Evolutionary conservation across 2,329 filamentous ascomycete genomes (phyloP).

Genomic region (Neonectria punicea): DNA sequence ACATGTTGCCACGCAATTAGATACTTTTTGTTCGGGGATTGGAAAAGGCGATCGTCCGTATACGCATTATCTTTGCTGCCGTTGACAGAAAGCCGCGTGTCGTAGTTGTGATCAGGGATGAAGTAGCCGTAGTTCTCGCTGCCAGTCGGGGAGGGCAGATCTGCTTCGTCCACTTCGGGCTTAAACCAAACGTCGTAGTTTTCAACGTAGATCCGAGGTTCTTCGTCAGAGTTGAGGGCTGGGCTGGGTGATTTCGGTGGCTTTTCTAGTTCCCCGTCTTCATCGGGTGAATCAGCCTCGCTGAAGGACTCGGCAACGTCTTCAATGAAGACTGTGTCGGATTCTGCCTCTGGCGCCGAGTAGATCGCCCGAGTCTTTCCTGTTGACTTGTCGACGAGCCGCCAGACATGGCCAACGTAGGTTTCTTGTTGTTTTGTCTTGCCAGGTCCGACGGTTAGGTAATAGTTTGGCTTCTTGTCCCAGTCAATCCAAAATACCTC

Average conservation of each 20-base stretch:
- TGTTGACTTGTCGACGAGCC: slow-evolving; percentile 27
- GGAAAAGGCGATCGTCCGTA: slow-evolving; percentile 30
- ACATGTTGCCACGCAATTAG: slow-evolving; percentile 41
- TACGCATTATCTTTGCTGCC: slow-evolving; percentile 33
- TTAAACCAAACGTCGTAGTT: slow-evolving; percentile 17
- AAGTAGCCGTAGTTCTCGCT: slow-evolving; percentile 13
- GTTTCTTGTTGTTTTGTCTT: slow-evolving; percentile 29
- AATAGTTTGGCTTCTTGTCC: slow-evolving; percentile 28
- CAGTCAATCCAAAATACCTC: slow-evolving; percentile 41
- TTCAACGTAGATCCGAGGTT: slow-evolving; percentile 3
- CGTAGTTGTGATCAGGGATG: slow-evolving; percentile 6
- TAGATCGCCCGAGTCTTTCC: slow-evolving; percentile 27
- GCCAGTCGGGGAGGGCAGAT: not conserved
- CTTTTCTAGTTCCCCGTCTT: not conserved
- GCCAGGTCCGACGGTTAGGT: slow-evolving; percentile 28
- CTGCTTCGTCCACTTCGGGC: not conserved
- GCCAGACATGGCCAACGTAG: slow-evolving; percentile 37
- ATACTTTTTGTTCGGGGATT: slow-evolving; percentile 27
- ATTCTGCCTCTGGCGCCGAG: slow-evolving; percentile 20
- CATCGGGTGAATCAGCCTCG: not conserved
- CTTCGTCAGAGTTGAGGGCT: not conserved
- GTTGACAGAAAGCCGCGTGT: slow-evolving; percentile 30
- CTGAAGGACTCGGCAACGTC: slow-evolving; percentile 7
- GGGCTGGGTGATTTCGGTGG: not conserved
- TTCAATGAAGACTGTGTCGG: slow-evolving; percentile 30